Evolutionary conservation across 2,329 filamentous ascomycete genomes (phyloP).

Genomic region (Botrytis paeoniae): DNA sequence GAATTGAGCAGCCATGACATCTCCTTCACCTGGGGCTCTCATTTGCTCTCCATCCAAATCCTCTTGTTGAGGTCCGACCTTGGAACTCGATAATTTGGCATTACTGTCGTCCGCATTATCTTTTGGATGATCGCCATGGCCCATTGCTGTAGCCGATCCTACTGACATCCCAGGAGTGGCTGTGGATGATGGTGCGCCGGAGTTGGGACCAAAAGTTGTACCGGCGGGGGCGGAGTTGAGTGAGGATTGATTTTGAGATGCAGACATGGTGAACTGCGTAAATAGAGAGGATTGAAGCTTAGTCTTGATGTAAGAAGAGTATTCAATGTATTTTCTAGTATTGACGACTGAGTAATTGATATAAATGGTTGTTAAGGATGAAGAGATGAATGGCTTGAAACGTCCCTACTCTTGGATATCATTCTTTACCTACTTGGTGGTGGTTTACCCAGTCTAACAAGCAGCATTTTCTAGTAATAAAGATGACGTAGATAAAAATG

Average conservation of each 20-base stretch:
- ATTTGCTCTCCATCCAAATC: constrained; percentile 38
- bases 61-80: constrained; percentile 34
- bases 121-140: constrained; percentile 35
- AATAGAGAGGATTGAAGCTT: constrained; percentile 7
- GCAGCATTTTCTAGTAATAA: neutral
- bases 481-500: constrained; percentile 10
- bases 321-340: neutral
- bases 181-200: constrained; percentile 23
- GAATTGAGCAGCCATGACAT: constrained; percentile 36
- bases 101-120: constrained; percentile 36
- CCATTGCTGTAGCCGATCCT: constrained; percentile 35
- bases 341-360: neutral
- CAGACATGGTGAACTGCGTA: constrained; percentile 31
- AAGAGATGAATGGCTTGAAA: neutral
- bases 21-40: constrained; percentile 34
- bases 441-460: neutral
- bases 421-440: neutral
- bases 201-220: constrained; percentile 32
- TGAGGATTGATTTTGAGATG: constrained; percentile 34
- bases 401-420: neutral
- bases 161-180: constrained; percentile 32
- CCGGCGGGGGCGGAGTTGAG: constrained; percentile 26
- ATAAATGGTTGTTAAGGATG: neutral
- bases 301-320: neutral
- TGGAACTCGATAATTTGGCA: constrained; percentile 28